Percentiles rank a stretch among this genome's conserved stretches.
Evolutionary conservation across 495 filamentous ascomycete species (phyloP).

Genomic region (Aspergillus haitiensis): DNA sequence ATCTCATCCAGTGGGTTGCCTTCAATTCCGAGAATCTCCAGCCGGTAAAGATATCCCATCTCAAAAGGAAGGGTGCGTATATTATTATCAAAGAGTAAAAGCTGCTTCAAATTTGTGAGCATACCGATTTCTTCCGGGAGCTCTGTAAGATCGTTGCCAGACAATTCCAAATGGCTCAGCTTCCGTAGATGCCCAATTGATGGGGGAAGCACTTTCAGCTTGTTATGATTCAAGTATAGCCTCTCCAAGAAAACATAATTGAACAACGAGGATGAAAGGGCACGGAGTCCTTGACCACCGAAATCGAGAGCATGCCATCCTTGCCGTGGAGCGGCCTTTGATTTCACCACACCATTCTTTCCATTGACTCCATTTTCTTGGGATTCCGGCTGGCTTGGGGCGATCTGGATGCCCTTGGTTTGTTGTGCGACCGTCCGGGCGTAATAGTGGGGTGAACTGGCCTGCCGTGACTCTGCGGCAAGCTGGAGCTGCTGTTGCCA

Average conservation of each 20-base stretch:
- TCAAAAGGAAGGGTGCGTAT: conserved; percentile 80
- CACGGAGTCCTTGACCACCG: conserved; percentile 86
- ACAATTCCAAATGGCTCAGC: conserved; percentile 79
- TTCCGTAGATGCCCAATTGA: conserved; percentile 77
- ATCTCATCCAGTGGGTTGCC: conserved; percentile 80
- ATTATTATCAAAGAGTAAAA: conserved; percentile 86
- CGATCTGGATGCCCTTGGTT: conserved; percentile 59
- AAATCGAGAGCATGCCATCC: conserved; percentile 91
- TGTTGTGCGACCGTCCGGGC: conserved; percentile 58
- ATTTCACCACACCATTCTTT: conserved; percentile 57
- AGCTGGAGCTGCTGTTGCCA: conserved; percentile 87
- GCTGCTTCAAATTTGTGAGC: conserved; percentile 79
- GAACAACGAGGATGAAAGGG: conserved; percentile 76
- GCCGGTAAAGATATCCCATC: conserved; percentile 78
- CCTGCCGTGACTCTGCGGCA: conserved; percentile 67
- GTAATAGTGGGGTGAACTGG: conserved; percentile 64
- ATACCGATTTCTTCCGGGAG: conserved; percentile 93
- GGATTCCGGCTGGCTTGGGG: conserved; percentile 56
- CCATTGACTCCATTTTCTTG: conserved; percentile 62
- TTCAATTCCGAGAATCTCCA: conserved; percentile 88
- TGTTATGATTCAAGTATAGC: conserved; percentile 89
- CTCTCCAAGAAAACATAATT: conserved; percentile 82
- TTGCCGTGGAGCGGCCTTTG: conserved; percentile 64
- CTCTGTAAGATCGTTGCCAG: conserved; percentile 78
- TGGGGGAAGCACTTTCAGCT: conserved; percentile 71